Base-by-base conservation (phyloP, 169 alveolate species). In the Plasmodium berghei region DNA sequence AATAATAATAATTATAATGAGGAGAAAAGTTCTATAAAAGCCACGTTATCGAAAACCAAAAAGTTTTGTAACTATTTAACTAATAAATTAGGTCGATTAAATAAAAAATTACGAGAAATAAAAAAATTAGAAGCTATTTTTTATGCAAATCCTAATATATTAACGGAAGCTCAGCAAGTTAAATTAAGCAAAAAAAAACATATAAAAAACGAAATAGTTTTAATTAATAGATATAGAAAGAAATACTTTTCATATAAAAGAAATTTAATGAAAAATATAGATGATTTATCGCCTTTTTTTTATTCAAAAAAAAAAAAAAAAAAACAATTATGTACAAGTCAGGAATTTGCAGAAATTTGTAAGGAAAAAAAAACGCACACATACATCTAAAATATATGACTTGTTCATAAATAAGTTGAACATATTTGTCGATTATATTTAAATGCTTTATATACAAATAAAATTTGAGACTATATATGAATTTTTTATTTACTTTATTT, bases 31-130 rank as follows among this genome's bases (percentile, higher is more conserved):
- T 34, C 56, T 34, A 67, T 83, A 45, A 67, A 83, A 40, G 45
- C 56, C 22, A 55, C 20, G 6, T 52, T 83, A 42, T 56, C 48
- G 54, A 83, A 83, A 72, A 83, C 90, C 20, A 66, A 56, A 56
- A 83, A 66, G 22, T 70, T 67, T 26, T 83, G 90, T 45, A 83
- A 83, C 46, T 83, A 83, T 69, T 67, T 83, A 42, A 83, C 90
- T 22, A 83, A 48, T 22, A 83, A 83, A 67, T 67, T 83, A 18
- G 90, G 86, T n/a, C 67, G 90, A 55, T 49, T 83, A 46, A 59
- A 83, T 83, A 83, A 83, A 83, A 83, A 83, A 69, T 62, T 83
- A 22, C 42, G 90, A 28, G 90, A 83, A 83, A 83, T 83, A 83
- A 83, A 83, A 83, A 83, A 83, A 58, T 54, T 83, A 62, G 90